Conservation (phyloP, 106 monocot genomes). For the Hemerocallis citrina region DNA sequence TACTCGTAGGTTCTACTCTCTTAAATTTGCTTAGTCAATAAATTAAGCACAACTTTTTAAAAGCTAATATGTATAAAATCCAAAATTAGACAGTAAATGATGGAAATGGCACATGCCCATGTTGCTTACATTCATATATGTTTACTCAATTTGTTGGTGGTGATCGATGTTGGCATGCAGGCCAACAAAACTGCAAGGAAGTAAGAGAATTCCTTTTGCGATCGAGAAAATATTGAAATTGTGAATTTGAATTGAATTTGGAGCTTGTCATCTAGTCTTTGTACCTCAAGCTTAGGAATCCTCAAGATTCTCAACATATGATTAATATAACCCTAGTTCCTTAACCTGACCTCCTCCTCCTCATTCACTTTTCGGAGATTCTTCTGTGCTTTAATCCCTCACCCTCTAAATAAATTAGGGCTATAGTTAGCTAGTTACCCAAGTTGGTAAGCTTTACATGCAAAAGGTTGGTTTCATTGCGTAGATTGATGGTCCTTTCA, state of each 20-base stretch:
- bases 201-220: constrained; percentile 1
- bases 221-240: background rate
- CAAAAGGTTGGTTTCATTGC: background rate
- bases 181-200: background rate
- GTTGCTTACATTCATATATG: constrained; percentile 1
- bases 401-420: background rate
- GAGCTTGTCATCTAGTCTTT: background rate
- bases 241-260: background rate
- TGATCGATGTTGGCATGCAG: background rate
- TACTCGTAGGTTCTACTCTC: no score
- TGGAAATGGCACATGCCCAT: constrained; percentile 2
- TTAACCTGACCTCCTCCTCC: background rate
- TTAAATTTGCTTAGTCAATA: no score
- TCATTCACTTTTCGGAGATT: constrained; percentile 2
- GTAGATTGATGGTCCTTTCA: background rate
- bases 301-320: background rate
- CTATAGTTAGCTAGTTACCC: background rate
- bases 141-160: background rate
- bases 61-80: no score
- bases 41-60: no score
- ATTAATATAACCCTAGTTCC: background rate
- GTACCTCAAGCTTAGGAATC: background rate
- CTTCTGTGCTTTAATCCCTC: background rate
- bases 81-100: no score
- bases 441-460: background rate